Evolutionary conservation across 176 grass and related monocot species (phyloP), one percentile per base, ranked within the genome.

Genomic region (Sorghum bicolor): DNA sequence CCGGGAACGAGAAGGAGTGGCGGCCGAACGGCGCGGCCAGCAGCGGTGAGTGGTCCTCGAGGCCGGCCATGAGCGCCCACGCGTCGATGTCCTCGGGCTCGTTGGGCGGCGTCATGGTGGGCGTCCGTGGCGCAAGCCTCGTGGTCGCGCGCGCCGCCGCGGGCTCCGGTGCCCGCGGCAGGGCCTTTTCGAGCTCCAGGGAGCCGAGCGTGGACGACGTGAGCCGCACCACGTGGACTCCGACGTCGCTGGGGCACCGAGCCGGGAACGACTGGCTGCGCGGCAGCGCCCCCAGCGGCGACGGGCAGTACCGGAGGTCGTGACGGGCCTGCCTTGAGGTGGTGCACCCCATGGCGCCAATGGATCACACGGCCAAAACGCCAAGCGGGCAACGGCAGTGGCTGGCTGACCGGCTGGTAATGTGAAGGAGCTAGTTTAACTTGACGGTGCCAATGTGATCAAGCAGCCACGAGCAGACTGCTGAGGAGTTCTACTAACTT

Each of bases 41-140:
- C 4, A 87, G 61, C 67, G 86, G 89, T 15, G 87, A 87, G 57
- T 85, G 79, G 38, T 87, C 93, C 50, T 98, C 96, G 44, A 98
- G 76, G 45, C 89, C 96, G 20, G 91, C 87, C 93, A 98, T 98
- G 63, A 98, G 91, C 74, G 78, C 87, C 80, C 88, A 88, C 44
- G 91, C 84, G 78, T 98, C 90, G 83, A 98, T 94, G 75, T 76
- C 83, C 88, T 98, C 96, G 1, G 91, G 91, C 74, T 98, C 96
- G 68, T 96, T 98, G 10, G 96, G 96, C 32, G 96, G 96, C 43
- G 96, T 98, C 89, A 86, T 91, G 83, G 87, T 98, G 31, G 93
- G 96, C 12, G 96, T 98, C 16, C 87, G 82, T 50, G 86, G 79
- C 15, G 84, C 78, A 67, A 53, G 20, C 86, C 79, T 90, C 88